Conservation (phyloP, 345 rosid genomes). For the Ceriops zippeliana region DNA sequence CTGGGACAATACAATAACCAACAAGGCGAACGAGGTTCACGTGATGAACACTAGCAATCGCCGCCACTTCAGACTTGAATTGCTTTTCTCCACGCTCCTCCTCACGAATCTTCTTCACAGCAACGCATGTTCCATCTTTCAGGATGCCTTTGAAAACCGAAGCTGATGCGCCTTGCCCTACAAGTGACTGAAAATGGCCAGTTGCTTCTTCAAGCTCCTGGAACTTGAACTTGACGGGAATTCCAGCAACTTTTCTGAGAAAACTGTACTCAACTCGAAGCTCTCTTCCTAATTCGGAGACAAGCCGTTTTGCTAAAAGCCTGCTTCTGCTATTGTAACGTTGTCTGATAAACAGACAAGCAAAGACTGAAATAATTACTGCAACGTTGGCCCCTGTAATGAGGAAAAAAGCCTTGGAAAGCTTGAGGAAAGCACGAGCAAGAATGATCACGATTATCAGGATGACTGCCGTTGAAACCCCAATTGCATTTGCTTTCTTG, state of each 20-base stretch:
- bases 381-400: conserved; percentile 60
- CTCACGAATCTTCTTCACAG: conserved; percentile 20
- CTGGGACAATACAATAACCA: conserved; percentile 22
- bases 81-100: conserved; percentile 29
- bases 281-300: conserved; percentile 56
- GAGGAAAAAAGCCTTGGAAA: conserved; percentile 62
- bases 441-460: conserved; percentile 43
- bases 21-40: conserved; percentile 19
- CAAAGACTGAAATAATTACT: conserved; percentile 52
- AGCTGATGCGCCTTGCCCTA: conserved; percentile 25
- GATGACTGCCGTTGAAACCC: conserved; percentile 17
- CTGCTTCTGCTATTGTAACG: conserved; percentile 45
- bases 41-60: conserved; percentile 31
- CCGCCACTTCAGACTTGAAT: conserved; percentile 26
- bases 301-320: conserved; percentile 37
- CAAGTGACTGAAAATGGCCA: conserved; percentile 46
- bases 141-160: conserved; percentile 26
- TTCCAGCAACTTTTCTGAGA: conserved; percentile 75
- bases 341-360: conserved; percentile 35
- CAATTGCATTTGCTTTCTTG: conserved; percentile 52
- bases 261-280: conserved; percentile 79
- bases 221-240: conserved; percentile 57
- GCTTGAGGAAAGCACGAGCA: conserved; percentile 44
- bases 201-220: conserved; percentile 83
- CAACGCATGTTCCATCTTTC: conserved; percentile 24